Evolutionary conservation across 148 eudicot genomes (phyloP).

Genomic region (Rhododendron mucronatum): DNA sequence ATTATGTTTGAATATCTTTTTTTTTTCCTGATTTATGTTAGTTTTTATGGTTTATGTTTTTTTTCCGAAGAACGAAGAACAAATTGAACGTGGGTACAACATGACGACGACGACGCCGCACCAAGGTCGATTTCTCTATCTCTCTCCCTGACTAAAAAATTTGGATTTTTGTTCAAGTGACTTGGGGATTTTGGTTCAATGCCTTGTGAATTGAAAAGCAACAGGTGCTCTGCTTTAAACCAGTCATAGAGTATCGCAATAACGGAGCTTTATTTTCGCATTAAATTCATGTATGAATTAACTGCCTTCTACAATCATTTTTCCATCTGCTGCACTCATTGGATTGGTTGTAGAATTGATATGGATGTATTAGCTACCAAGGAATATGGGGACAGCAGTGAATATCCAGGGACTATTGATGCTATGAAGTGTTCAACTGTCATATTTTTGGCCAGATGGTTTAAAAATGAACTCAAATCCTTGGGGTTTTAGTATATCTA

Average conservation of each 20-base stretch:
- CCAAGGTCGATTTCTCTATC: no score
- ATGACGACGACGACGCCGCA: no score
- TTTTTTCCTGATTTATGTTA: no score
- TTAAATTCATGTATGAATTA: not conserved
- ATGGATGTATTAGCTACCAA: not conserved
- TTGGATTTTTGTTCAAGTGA: no score
- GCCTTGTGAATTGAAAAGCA: constrained; percentile 95
- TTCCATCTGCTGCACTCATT: not conserved
- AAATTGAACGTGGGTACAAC: no score
- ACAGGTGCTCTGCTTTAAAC: constrained; percentile 51
- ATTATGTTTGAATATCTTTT: no score
- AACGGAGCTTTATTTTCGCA: not conserved
- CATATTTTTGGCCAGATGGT: not conserved
- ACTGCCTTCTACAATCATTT: not conserved
- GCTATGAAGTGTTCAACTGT: not conserved
- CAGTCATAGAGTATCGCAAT: not conserved
- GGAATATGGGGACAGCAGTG: not conserved
- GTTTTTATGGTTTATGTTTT: no score
- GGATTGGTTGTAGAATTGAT: not conserved
- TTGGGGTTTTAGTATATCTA: not conserved
- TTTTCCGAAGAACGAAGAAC: no score
- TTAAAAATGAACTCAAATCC: not conserved
- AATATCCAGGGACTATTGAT: not conserved
- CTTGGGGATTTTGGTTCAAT: no score
- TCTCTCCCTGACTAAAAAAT: no score